Evolutionary conservation across 139 green algal genomes (phyloP).

Genomic region (Tetradesmus lagerheimii): DNA sequence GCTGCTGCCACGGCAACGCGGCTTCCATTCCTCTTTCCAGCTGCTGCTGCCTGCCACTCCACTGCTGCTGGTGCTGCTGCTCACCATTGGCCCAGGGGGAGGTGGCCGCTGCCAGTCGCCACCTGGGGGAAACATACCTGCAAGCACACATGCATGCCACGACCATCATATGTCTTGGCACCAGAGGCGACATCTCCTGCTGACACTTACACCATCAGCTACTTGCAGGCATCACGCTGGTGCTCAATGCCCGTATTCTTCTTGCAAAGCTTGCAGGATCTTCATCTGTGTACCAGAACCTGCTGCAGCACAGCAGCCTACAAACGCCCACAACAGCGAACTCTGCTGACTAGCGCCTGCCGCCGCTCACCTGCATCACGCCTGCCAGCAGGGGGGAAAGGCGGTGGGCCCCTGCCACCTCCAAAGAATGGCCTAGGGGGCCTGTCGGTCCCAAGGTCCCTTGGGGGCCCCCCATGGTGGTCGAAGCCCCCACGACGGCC

Average conservation of each 20-base stretch:
- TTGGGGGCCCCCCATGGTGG: slow-evolving; percentile 18
- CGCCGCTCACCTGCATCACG: background rate
- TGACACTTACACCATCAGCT: no score
- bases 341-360: background rate
- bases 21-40: background rate
- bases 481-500: slow-evolving; percentile 26
- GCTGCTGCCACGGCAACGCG: background rate
- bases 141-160: background rate
- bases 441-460: slow-evolving; percentile 21
- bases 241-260: no score
- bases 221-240: background rate
- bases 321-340: background rate
- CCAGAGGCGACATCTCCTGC: no score
- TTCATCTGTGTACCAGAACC: background rate
- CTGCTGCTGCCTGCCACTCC: background rate
- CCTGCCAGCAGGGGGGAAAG: background rate
- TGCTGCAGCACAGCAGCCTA: background rate
- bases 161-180: no score
- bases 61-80: background rate
- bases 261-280: no score
- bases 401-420: slow-evolving; percentile 7
- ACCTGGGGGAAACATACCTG: slow-evolving; percentile 28
- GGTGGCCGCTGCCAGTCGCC: slow-evolving; percentile 33
- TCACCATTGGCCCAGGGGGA: slow-evolving; percentile 31
- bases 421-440: slow-evolving; percentile 29